A percentile compares a stretch with the other conserved stretches of the same genome.
phyloP scores from a whole-genome alignment of 2,329 filamentous ascomycete genomes.

The Ophiostoma tasmaniense region DNA sequence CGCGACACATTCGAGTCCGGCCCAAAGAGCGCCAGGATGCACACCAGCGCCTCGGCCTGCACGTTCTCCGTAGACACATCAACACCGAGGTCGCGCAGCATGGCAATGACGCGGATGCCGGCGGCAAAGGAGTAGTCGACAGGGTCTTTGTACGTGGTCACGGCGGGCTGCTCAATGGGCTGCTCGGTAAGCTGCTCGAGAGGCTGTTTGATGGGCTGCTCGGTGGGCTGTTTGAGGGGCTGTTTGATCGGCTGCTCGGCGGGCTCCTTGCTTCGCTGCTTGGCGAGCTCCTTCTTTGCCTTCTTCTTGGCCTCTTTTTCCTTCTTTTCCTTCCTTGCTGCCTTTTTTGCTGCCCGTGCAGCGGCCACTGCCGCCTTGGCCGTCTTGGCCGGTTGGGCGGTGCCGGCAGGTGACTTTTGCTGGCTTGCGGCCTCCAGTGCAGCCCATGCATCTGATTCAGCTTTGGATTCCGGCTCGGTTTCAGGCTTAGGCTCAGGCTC shows the following conservation, averaged over 20 bases:
- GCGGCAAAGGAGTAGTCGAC: conserved; percentile 26
- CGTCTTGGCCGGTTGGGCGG: too few species aligned
- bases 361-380: too few species aligned
- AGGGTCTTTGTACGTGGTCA: not conserved
- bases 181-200: too few species aligned
- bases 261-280: too few species aligned
- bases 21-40: conserved; percentile 30
- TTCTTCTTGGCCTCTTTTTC: too few species aligned
- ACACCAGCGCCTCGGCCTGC: conserved; percentile 24
- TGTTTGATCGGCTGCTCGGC: too few species aligned
- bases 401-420: not conserved
- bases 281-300: not conserved
- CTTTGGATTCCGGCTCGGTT: too few species aligned
- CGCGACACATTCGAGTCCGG: conserved; percentile 21
- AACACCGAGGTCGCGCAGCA: conserved; percentile 28
- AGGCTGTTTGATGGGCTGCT: too few species aligned
- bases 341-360: not conserved
- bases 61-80: conserved; percentile 22
- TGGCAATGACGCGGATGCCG: conserved; percentile 28
- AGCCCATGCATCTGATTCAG: not conserved
- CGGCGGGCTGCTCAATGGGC: too few species aligned
- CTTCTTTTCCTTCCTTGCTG: too few species aligned
- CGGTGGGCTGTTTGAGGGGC: too few species aligned
- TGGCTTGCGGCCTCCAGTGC: not conserved
- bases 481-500: too few species aligned